These are phyloP conservation scores for Pleurotus salmoneostramineus DNA, from an alignment of 768 basidiomycete genomes.

Conservation along the genomic window DNA sequence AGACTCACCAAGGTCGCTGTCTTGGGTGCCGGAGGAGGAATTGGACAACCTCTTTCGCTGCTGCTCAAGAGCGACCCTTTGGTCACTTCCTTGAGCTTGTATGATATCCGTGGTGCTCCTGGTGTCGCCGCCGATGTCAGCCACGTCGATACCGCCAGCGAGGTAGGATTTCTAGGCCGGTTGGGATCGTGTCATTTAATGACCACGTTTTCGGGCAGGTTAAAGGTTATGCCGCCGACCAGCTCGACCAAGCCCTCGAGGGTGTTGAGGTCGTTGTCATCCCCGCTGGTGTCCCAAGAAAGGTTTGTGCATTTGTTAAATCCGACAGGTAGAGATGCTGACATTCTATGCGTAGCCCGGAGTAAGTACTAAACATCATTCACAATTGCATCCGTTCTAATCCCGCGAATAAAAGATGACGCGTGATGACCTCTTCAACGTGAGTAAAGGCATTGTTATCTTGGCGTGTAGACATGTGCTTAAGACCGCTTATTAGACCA, in stretches of 20 bases:
- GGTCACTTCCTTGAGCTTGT: constrained; percentile 81
- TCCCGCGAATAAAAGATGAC: constrained; percentile 64
- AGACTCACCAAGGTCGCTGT: constrained; percentile 89
- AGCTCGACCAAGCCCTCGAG: constrained; percentile 86
- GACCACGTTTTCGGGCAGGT: constrained; percentile 42
- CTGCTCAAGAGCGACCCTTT: constrained; percentile 92
- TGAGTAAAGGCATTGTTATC: constrained; percentile 31
- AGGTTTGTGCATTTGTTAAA: constrained; percentile 49
- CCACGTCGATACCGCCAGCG: constrained; percentile 85
- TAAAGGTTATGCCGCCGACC: constrained; percentile 75
- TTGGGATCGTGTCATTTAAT: constrained; percentile 8
- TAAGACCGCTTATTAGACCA: constrained; percentile 54
- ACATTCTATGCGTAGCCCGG: constrained; percentile 58
- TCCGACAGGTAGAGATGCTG: constrained; percentile 10
- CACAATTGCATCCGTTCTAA: constrained; percentile 19
- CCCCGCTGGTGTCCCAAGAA: constrained; percentile 98
- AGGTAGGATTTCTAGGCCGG: constrained; percentile 42
- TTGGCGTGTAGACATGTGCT: neutral
- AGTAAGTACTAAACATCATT: constrained; percentile 45
- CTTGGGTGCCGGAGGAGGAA: constrained; percentile 97
- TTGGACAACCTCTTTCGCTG: constrained; percentile 94
- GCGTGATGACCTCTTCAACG: constrained; percentile 95
- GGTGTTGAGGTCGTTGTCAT: constrained; percentile 93
- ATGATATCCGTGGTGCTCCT: constrained; percentile 93
- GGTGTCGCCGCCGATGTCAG: constrained; percentile 98